Base-by-base conservation (phyloP, 306 rosid species). In the Gastrolobium villosum region DNA sequence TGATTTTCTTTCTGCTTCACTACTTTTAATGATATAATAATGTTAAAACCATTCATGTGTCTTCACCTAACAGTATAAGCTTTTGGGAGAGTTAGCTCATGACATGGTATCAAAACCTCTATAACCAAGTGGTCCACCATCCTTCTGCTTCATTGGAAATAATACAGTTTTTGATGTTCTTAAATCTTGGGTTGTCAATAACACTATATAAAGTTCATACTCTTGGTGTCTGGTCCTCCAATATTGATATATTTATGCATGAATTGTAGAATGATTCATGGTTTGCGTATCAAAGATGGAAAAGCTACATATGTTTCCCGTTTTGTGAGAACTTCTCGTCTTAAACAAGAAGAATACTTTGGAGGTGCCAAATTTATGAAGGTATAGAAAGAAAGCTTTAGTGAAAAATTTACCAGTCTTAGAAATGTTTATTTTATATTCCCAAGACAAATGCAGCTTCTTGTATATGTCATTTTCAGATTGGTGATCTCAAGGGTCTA, bases 241-340 rank as follows among this genome's bases (percentile, higher is more conserved):
- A 36, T 70, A 10, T 41, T 62, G 44, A 72, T 75, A 68, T 67
- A 59, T 64, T 49, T 57, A 14, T 75, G 44, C 39, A 75, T 65
- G 61, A 48, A 44, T 60, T 86, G 85, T 88, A 95, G 98, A 90
- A 95, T 95, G 98, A 84, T 95, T 72, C 98, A 95, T 82, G 99
- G 99, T 72, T 50, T 95, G 87, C 97, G 96, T 45, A 91, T 95
- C 86, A 92, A 92, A 86, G 91, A 95, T 83, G 99, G 99, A 66
- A 95, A 89, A 85, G 98, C 97, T 37, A 44, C 90, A 39, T 91
- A 92, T 81, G 98, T 91, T 64, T 92, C 99, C 53, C 99, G 96
- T 36, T 95, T 78, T 64, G 92, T 95, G 44, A 84, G 56, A 83
- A 92, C 99, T 43, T 92, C 99, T 9, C 93, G 95, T 61, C 82